Conservation (phyloP, 2,329 filamentous ascomycete genomes). For the Thielaviopsis musarum region DNA sequence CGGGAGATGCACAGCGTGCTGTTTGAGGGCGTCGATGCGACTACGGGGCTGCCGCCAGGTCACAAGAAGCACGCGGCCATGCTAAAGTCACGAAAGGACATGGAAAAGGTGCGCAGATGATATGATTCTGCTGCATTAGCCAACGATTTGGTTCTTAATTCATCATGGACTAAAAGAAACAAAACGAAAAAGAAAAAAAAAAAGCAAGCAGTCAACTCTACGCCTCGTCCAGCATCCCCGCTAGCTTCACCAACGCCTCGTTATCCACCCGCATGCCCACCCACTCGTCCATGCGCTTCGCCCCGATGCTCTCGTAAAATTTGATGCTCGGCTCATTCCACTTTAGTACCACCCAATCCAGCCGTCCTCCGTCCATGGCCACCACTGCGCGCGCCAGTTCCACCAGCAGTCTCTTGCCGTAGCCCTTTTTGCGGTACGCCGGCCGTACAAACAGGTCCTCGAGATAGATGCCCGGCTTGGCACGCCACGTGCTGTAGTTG, state of each 20-base stretch:
- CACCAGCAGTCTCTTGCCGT: conserved; percentile 59
- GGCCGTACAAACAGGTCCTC: conserved; percentile 80
- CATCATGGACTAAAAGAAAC: background rate
- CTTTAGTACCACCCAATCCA: conserved; percentile 85
- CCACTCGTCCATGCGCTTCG: conserved; percentile 52
- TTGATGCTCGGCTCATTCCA: conserved; percentile 85
- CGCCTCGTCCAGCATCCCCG: conserved; percentile 19
- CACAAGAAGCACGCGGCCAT: background rate
- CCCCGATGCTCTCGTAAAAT: conserved; percentile 65
- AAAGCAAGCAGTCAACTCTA: background rate
- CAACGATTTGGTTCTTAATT: too few species aligned
- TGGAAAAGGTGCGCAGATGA: background rate
- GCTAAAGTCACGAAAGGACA: background rate
- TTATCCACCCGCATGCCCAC: conserved; percentile 59
- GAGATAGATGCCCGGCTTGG: conserved; percentile 76
- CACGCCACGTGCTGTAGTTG: conserved; percentile 89
- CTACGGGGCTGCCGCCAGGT: conserved; percentile 4
- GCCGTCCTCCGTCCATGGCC: conserved; percentile 51
- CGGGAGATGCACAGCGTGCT: background rate
- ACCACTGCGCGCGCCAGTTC: conserved; percentile 66
- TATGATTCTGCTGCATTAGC: too few species aligned
- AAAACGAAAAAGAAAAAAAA: background rate
- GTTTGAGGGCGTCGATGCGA: conserved; percentile 2
- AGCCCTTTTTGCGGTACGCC: conserved; percentile 55
- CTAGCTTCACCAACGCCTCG: conserved; percentile 44